Base-by-base conservation (phyloP, 2,329 filamentous ascomycete genomes). In the Aspergillus sp. region DNA sequence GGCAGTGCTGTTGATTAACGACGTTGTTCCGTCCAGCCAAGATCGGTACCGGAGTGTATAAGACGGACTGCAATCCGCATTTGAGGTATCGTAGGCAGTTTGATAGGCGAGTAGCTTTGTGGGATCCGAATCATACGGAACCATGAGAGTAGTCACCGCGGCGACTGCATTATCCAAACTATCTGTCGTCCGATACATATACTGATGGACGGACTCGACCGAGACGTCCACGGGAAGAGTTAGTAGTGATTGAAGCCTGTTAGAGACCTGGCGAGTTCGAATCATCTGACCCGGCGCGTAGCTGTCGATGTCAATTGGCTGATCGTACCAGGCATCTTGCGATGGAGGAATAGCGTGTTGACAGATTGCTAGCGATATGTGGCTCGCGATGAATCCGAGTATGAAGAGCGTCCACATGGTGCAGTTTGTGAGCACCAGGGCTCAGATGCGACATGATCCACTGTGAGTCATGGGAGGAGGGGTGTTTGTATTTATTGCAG, bases 51-150 rank as follows among this genome's bases (percentile, higher is more conserved):
- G 60, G 32, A 67, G 36, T 32, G 63, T 59, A 56, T 68, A 70
- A n/a, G 61, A 65, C 3, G 68, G 68, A 22, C 67, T 69, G 52
- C 57, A 62, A 45, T 69, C 58, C 12, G 63, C 45, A 49, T 61
- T 55, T 24, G 61, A 57, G 3, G 59, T 63, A 54, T 70, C 64
- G 31, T 69, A 69, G 2, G 76, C 65, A n/a, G 75, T 66, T 55
- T 80, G 77, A 57, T 77, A 80, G 0, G 77, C 79, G 2, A 81
- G 59, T 0, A 81, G 56, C n/a, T 66, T 62, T 20, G 53, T 53
- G 6, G 61, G 52, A 49, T 68, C 65, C 2, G 71, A 66, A 29
- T 65, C 57, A 26, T 52, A 50, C 11, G 76, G 75, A 4, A 75
- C 59, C 12, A 79, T 59, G 4, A 79, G 62, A 0, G 77, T 78